phyloP scores from a whole-genome alignment of 2,329 filamentous ascomycete species.

The Thielaviopsis populi region DNA sequence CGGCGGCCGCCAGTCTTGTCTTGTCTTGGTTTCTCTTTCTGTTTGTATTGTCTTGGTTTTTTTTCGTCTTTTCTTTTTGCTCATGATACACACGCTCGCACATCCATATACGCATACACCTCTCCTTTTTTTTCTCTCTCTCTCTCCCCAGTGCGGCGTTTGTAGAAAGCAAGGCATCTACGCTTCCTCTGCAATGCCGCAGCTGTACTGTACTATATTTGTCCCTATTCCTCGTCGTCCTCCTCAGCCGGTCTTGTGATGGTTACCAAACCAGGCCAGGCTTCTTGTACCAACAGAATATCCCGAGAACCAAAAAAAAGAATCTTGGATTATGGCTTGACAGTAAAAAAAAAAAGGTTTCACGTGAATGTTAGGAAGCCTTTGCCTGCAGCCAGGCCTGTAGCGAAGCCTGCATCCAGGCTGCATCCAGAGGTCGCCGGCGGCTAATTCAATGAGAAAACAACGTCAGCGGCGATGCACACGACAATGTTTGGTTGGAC shows the following conservation, averaged over 20 bases:
- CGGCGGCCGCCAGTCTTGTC: not conserved
- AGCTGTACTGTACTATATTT: constrained; percentile 6
- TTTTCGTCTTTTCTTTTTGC: not conserved
- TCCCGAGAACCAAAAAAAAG: not conserved
- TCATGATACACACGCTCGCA: constrained; percentile 11
- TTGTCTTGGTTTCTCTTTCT: not conserved
- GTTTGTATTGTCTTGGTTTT: not conserved
- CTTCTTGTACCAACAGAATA: constrained; percentile 14
- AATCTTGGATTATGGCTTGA: not conserved
- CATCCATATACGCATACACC: constrained; percentile 3
- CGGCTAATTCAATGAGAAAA: constrained; percentile 9
- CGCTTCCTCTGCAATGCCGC: not conserved
- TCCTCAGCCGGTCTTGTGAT: not conserved
- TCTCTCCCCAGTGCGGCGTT: not conserved
- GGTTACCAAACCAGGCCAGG: not conserved
- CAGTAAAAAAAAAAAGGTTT: no score
- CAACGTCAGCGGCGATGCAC: not conserved
- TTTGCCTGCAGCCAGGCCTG: not conserved
- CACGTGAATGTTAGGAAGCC: no score
- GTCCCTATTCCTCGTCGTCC: not conserved
- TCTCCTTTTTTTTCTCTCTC: not conserved
- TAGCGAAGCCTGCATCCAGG: constrained; percentile 6
- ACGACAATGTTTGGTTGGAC: not conserved
- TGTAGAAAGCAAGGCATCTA: not conserved
- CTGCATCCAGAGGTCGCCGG: constrained; percentile 5